phyloP scores from a whole-genome alignment of 2,329 filamentous ascomycete species.

The Trichoderma koningii region DNA sequence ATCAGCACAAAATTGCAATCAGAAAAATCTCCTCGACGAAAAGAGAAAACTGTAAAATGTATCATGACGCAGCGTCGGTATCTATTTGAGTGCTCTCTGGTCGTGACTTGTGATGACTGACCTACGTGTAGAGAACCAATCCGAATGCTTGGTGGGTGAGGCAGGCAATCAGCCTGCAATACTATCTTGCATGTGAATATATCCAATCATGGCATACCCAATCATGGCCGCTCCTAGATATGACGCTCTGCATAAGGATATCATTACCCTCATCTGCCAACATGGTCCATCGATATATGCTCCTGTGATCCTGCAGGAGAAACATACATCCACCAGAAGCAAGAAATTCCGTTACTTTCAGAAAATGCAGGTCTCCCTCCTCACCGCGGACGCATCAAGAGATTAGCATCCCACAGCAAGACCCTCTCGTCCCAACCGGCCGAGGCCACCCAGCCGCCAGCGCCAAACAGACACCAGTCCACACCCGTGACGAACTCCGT shows the following conservation, averaged over 20 bases:
- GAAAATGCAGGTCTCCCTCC: not conserved
- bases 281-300: not conserved
- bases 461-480: slow-evolving; percentile 97
- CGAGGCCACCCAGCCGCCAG: slow-evolving; percentile 92
- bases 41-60: not conserved
- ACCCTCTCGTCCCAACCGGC: slow-evolving; percentile 93
- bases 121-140: no score
- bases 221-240: not conserved
- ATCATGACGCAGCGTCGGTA: slow-evolving; percentile 20
- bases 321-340: not conserved
- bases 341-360: not conserved
- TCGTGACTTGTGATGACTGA: not conserved
- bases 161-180: no score
- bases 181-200: not conserved
- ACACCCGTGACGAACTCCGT: slow-evolving; percentile 96
- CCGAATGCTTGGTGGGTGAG: no score
- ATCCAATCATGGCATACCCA: not conserved
- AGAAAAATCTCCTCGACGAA: slow-evolving; percentile 17
- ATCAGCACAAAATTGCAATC: not conserved
- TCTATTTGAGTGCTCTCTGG: slow-evolving; percentile 13
- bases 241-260: not conserved
- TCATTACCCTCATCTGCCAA: no score
- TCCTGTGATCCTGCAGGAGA: not conserved
- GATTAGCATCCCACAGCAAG: slow-evolving; percentile 84
- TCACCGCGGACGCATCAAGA: slow-evolving; percentile 42